phyloP scores from a whole-genome alignment of 768 basidiomycete species.

The Myochromella boudieri region DNA sequence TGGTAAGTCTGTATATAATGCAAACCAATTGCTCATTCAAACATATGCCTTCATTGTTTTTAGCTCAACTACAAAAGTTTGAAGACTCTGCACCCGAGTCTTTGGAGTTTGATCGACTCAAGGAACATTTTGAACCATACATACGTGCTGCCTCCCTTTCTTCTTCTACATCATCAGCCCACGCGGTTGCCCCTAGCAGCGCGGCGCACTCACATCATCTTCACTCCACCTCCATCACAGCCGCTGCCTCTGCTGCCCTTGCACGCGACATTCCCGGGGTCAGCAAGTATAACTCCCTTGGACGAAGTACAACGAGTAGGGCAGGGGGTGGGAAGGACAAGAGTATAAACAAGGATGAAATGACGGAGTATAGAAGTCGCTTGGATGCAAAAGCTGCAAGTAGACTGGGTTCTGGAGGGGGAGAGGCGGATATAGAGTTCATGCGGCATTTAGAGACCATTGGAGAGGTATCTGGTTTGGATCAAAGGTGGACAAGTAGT shows the following conservation, averaged over 20 bases:
- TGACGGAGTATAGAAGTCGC: slow-evolving; percentile 73
- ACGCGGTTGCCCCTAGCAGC: slow-evolving; percentile 43
- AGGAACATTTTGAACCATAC: slow-evolving; percentile 97
- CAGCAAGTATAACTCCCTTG: slow-evolving; percentile 69
- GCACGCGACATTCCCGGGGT: slow-evolving; percentile 86
- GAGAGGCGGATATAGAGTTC: slow-evolving; percentile 69
- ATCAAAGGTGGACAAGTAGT: slow-evolving; percentile 79
- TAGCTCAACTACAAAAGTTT: slow-evolving; percentile 88
- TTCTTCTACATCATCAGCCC: slow-evolving; percentile 54
- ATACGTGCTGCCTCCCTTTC: slow-evolving; percentile 80
- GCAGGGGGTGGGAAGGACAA: slow-evolving; percentile 58
- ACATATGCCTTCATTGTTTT: too few relatives aligned
- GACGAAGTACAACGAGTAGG: slow-evolving; percentile 43
- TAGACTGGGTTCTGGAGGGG: slow-evolving; percentile 54
- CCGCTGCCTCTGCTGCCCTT: slow-evolving; percentile 86
- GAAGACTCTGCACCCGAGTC: slow-evolving; percentile 85
- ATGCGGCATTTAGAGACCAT: slow-evolving; percentile 62
- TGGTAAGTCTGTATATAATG: slow-evolving; percentile 45
- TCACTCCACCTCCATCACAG: slow-evolving; percentile 81
- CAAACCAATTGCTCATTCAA: too few relatives aligned
- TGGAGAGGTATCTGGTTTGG: slow-evolving; percentile 65
- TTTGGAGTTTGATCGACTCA: slow-evolving; percentile 90
- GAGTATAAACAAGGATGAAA: slow-evolving; percentile 71
- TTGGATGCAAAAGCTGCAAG: slow-evolving; percentile 62
- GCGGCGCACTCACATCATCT: slow-evolving; percentile 66